Evolutionary conservation across 1,284 basidiomycete genomes (phyloP), one percentile per base, ranked within the genome.

Genomic region (Cutaneotrichosporon spelunceum): DNA sequence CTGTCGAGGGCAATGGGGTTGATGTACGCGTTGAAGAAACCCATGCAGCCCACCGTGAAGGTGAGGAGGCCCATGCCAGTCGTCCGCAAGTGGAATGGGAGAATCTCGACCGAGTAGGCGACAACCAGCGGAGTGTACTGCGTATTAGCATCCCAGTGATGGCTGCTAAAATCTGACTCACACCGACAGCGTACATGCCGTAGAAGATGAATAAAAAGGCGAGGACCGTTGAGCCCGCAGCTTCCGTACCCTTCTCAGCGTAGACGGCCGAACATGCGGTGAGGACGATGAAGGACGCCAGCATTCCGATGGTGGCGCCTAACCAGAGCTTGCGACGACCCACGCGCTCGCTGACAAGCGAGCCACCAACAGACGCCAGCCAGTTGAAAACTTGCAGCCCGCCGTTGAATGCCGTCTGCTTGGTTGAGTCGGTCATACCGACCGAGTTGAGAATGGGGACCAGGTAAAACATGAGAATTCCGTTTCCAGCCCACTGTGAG

Each of bases 1-100:
- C 27, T 48, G 11, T 57, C 61, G 13, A 71, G 57, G 2, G 69
- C 70, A 27, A 73, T 65, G 1, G 66, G 61, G 59, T 71, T 71
- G 59, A 65, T 64, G 33, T 45, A 67, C 16, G 54, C 58, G 63
- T 67, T 67, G 56, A 67, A 44, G 33, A 44, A 57, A 13, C 63
- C 50, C 5, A 59, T 29, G 16, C 47, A 24, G 57, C 60, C 50
- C 24, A 44, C 30, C 10, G 47, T 30, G 19, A 57, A 23, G 8
- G 57, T 53, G 16, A 36, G 53, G 27, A 64, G 2, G 0, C 61
- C 57, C 23, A 66, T 47, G n/a, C 67, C 67, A 50, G 63, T 68
- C 9, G 67, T 56, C 2, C 67, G 62, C 24, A 66, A 44, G 39
- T 49, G 29, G 44, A 42, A 65, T n/a, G 60, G 33, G 24, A 66